phyloP scores from a whole-genome alignment of 345 rosid species.

The Hibiscus mutabilis region DNA sequence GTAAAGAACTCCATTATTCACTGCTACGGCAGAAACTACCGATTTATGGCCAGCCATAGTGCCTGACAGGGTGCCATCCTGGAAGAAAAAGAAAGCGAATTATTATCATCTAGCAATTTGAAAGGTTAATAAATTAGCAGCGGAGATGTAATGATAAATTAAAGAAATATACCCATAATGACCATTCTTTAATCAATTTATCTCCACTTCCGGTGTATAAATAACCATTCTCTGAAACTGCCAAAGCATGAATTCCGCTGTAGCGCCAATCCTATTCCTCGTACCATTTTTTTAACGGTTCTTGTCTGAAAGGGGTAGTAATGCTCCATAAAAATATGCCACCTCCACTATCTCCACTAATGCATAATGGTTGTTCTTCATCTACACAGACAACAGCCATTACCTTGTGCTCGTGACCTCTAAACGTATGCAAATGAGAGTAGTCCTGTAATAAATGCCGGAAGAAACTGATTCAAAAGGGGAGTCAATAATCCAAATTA shows the following conservation, averaged over 20 bases:
- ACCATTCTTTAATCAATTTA: slow-evolving; percentile 82
- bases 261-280: slow-evolving; percentile 95
- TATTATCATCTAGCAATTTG: neutral
- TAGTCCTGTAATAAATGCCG: slow-evolving; percentile 52
- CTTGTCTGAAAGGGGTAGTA: slow-evolving; percentile 42
- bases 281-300: slow-evolving; percentile 70
- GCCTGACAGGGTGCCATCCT: slow-evolving; percentile 70
- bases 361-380: slow-evolving; percentile 57
- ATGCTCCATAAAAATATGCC: slow-evolving; percentile 79
- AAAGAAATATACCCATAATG: slow-evolving; percentile 46
- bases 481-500: slow-evolving; percentile 10
- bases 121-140: neutral
- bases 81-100: slow-evolving; percentile 12
- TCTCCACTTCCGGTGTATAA: slow-evolving; percentile 92
- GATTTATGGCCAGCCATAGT: slow-evolving; percentile 86
- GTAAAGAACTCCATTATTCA: slow-evolving; percentile 57
- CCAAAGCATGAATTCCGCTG: slow-evolving; percentile 77
- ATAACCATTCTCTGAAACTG: slow-evolving; percentile 50
- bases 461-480: neutral
- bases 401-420: slow-evolving; percentile 83
- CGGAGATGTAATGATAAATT: neutral
- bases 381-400: slow-evolving; percentile 62
- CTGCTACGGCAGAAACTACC: slow-evolving; percentile 66
- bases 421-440: slow-evolving; percentile 67
- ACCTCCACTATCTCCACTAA: slow-evolving; percentile 82